Conservation (phyloP, 2,329 filamentous ascomycete species). For the Nemania sp. region DNA sequence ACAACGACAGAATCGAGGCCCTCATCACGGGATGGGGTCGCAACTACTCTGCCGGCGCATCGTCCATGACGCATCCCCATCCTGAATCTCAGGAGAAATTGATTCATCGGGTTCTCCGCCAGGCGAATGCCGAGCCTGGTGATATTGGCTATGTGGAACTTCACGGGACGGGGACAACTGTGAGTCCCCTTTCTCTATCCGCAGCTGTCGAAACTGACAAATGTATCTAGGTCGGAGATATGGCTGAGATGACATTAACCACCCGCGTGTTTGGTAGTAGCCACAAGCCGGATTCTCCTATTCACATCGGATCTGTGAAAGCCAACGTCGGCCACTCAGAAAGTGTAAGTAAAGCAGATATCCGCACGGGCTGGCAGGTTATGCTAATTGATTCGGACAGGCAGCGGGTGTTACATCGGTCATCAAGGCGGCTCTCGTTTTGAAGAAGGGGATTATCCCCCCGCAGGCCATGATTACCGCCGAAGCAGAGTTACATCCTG, state of each 20-base stretch:
- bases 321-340: slow-evolving; percentile 54
- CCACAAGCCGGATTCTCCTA: slow-evolving; percentile 48
- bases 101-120: slow-evolving; percentile 29
- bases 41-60: slow-evolving; percentile 72
- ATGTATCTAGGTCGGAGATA: slow-evolving; percentile 56
- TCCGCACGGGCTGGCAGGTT: background rate
- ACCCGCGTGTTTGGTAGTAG: slow-evolving; percentile 56
- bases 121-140: slow-evolving; percentile 5
- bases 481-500: slow-evolving; percentile 10
- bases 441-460: slow-evolving; percentile 49
- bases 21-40: slow-evolving; percentile 60
- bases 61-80: slow-evolving; percentile 58
- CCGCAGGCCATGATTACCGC: slow-evolving; percentile 52
- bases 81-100: slow-evolving; percentile 36
- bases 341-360: slow-evolving; percentile 30
- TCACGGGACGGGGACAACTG: slow-evolving; percentile 73
- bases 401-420: slow-evolving; percentile 46
- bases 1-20: slow-evolving; percentile 49
- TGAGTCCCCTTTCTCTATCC: background rate
- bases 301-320: slow-evolving; percentile 54
- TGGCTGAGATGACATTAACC: slow-evolving; percentile 66
- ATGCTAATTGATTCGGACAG: slow-evolving; percentile 5
- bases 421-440: slow-evolving; percentile 52
- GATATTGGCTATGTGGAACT: slow-evolving; percentile 69
- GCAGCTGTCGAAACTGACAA: background rate